phyloP scores from a whole-genome alignment of 352 stramenopile genomes.

The Phytophthora agathidicida region DNA sequence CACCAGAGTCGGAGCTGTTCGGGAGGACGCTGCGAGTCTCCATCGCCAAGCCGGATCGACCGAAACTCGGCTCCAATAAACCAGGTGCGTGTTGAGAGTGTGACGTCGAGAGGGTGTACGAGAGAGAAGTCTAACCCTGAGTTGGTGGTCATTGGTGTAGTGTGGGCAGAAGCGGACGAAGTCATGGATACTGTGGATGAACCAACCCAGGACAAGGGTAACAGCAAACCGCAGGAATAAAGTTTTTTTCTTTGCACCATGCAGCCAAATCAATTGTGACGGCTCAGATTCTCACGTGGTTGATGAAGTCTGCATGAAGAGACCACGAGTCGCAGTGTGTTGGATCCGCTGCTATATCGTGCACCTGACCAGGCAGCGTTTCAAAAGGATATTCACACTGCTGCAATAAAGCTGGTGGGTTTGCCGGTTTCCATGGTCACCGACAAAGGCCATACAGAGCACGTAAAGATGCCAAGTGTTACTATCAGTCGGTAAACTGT shows the following conservation, averaged over 20 bases:
- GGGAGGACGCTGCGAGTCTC: constrained; percentile 91
- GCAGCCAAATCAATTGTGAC: not conserved
- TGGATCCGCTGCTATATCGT: no score
- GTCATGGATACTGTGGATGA: constrained; percentile 20
- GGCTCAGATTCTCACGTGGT: no score
- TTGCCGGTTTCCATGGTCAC: no score
- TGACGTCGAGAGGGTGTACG: not conserved
- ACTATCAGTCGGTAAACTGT: no score
- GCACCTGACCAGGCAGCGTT: no score
- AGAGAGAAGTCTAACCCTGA: not conserved
- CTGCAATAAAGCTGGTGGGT: no score
- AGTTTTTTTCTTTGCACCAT: no score
- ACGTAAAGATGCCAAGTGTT: no score
- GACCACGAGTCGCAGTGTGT: no score
- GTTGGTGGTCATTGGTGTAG: constrained; percentile 26
- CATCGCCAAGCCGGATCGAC: constrained; percentile 87
- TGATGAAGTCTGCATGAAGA: no score
- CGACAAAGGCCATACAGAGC: no score
- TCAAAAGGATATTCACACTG: no score
- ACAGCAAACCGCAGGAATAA: constrained; percentile 7
- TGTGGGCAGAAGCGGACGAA: constrained; percentile 69
- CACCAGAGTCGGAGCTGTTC: constrained; percentile 90
- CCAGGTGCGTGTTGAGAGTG: constrained; percentile 50
- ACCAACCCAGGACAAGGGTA: not conserved
- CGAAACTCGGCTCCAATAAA: constrained; percentile 78